phyloP scores from a whole-genome alignment of 176 grass and related monocot genomes.

The Pharus latifolius region DNA sequence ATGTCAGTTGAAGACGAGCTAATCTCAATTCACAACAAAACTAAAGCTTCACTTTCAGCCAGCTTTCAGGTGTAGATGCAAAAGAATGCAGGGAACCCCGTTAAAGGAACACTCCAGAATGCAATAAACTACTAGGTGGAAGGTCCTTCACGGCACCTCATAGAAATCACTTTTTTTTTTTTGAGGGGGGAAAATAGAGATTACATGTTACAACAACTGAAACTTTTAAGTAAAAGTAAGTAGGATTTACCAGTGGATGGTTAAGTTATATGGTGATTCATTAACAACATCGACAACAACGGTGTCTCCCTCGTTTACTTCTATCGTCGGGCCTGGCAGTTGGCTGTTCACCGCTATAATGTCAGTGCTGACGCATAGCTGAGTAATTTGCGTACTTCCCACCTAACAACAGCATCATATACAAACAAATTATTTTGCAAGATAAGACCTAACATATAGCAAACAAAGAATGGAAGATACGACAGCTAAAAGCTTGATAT shows the following conservation, averaged over 20 bases:
- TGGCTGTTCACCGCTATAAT: constrained; percentile 50
- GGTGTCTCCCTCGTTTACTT: constrained; percentile 35
- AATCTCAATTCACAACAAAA: too few relatives aligned
- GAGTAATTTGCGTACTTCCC: constrained; percentile 23
- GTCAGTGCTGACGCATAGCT: constrained; percentile 33
- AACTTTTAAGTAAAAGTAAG: background rate
- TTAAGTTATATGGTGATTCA: constrained; percentile 29
- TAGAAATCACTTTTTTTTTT: too few relatives aligned
- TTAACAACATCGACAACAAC: constrained; percentile 34
- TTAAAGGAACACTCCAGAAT: background rate
- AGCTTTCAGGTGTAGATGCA: background rate
- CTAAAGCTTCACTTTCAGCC: constrained; percentile 16
- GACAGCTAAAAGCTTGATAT: too few relatives aligned
- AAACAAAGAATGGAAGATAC: background rate
- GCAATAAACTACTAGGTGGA: background rate
- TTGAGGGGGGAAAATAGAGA: background rate
- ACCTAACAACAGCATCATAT: constrained; percentile 21
- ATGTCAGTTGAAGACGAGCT: too few relatives aligned
- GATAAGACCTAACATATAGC: background rate
- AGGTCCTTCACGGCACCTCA: background rate
- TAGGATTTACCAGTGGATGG: constrained; percentile 39
- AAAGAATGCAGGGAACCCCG: constrained; percentile 1
- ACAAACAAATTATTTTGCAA: background rate
- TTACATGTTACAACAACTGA: background rate
- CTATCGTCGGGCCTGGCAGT: constrained; percentile 37